Conservation (phyloP, 345 rosid genomes). For the Leavenworthia alabamica region DNA sequence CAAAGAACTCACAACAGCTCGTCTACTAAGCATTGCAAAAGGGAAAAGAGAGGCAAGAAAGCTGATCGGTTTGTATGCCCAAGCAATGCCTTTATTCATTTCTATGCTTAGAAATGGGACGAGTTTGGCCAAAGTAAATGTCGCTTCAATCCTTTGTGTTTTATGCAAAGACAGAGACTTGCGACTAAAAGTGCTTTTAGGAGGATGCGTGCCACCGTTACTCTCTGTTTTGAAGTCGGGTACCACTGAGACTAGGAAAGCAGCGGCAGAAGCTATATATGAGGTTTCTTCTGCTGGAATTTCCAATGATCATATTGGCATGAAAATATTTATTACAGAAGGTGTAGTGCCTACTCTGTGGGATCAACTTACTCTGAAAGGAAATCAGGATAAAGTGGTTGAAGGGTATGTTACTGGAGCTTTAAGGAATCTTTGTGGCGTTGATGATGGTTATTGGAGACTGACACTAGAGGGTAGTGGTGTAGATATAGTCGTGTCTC, state of each 20-base stretch:
- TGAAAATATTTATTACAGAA: constrained; percentile 84
- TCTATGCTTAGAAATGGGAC: constrained; percentile 78
- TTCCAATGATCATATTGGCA: constrained; percentile 76
- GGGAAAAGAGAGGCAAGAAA: constrained; percentile 66
- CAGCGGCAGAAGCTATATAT: constrained; percentile 80
- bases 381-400: constrained; percentile 66
- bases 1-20: constrained; percentile 72
- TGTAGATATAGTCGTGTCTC: constrained; percentile 66
- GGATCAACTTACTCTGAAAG: constrained; percentile 67
- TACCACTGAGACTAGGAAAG: constrained; percentile 62
- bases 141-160: constrained; percentile 60
- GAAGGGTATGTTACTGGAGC: constrained; percentile 89
- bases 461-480: constrained; percentile 72
- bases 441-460: constrained; percentile 76
- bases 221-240: constrained; percentile 78
- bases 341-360: constrained; percentile 84
- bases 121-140: constrained; percentile 59
- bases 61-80: constrained; percentile 71
- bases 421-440: constrained; percentile 80
- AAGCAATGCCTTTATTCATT: constrained; percentile 85
- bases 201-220: constrained; percentile 92
- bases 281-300: constrained; percentile 79
- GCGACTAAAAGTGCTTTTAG: constrained; percentile 76
- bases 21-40: constrained; percentile 58
- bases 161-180: constrained; percentile 77